These are phyloP conservation scores for Quillaja saponaria DNA, from an alignment of 306 rosid species.

Conservation along the genomic window DNA sequence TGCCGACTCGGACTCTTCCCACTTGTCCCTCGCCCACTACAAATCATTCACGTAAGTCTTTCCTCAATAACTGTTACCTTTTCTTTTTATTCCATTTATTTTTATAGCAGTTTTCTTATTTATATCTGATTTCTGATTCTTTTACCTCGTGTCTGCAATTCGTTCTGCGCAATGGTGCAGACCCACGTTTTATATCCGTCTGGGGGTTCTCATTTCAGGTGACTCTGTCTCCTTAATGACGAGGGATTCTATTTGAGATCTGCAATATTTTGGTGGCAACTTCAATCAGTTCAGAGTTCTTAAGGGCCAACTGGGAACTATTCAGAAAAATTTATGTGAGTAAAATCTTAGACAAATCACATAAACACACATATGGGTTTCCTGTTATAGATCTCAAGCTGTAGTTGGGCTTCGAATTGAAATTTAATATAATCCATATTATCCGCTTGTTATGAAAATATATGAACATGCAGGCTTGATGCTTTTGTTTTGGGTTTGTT, in stretches of 20 bases:
- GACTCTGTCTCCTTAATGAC: conserved; percentile 40
- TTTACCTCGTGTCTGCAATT: conserved; percentile 10
- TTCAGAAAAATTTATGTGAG: conserved; percentile 27
- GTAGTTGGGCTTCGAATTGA: conserved; percentile 19
- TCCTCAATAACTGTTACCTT: no score
- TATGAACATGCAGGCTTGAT: not conserved
- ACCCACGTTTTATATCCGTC: conserved; percentile 35
- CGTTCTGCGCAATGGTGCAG: conserved; percentile 13
- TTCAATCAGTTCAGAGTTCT: conserved; percentile 23
- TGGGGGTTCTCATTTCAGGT: conserved; percentile 40
- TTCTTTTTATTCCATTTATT: no score
- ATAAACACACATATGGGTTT: conserved; percentile 24
- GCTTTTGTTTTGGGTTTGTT: conserved; percentile 8
- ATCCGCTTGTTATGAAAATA: conserved; percentile 1
- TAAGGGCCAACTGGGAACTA: conserved; percentile 5
- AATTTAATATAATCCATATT: conserved; percentile 7
- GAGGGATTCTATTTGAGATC: conserved; percentile 44
- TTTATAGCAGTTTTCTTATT: no score
- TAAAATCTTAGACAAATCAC: not conserved
- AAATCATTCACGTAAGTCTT: no score
- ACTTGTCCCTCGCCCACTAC: no score
- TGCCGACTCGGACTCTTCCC: no score
- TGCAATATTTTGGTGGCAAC: conserved; percentile 26
- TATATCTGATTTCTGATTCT: no score
- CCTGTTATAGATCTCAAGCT: conserved; percentile 4